These are phyloP conservation scores for Tilletia indica DNA, from an alignment of 1,284 basidiomycete species.

Conservation along the genomic window DNA sequence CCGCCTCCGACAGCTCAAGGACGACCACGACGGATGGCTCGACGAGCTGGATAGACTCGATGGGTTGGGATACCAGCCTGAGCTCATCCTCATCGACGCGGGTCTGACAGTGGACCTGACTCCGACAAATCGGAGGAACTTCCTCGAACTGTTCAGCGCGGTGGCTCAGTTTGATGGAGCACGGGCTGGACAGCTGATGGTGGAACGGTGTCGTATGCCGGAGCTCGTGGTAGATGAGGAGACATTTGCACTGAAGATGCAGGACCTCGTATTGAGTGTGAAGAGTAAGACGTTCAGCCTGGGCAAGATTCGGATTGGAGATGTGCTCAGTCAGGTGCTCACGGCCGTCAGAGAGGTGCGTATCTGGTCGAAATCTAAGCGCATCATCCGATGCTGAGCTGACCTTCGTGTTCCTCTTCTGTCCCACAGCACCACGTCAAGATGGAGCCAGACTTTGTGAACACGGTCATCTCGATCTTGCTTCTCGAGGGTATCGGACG, in stretches of 20 bases:
- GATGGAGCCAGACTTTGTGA: slow-evolving; percentile 98
- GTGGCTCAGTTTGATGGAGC: slow-evolving; percentile 97
- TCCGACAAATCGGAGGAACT: slow-evolving; percentile 78
- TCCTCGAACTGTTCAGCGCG: slow-evolving; percentile 92
- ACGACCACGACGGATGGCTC: slow-evolving; percentile 68
- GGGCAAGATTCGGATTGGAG: slow-evolving; percentile 90
- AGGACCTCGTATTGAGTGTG: slow-evolving; percentile 86
- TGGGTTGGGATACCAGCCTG: slow-evolving; percentile 78
- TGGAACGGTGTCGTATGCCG: slow-evolving; percentile 88
- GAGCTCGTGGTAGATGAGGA: slow-evolving; percentile 86
- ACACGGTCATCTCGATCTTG: slow-evolving; percentile 91
- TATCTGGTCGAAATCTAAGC: not conserved
- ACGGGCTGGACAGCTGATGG: slow-evolving; percentile 89
- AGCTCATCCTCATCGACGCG: slow-evolving; percentile 93
- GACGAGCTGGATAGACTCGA: slow-evolving; percentile 68
- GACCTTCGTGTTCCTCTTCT: not conserved
- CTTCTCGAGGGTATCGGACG: slow-evolving; percentile 93
- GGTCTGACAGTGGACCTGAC: slow-evolving; percentile 87
- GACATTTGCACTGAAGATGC: slow-evolving; percentile 94
- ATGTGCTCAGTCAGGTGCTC: slow-evolving; percentile 84
- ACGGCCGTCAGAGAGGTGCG: slow-evolving; percentile 68
- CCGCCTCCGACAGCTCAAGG: slow-evolving; percentile 64
- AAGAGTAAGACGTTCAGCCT: slow-evolving; percentile 96
- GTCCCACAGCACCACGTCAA: slow-evolving; percentile 79
- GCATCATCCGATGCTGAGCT: not conserved